Evolutionary conservation across 2,329 filamentous ascomycete genomes (phyloP), one percentile per base, ranked within the genome.

Genomic region (Ophiocordyceps camponoti-rufipedis): DNA sequence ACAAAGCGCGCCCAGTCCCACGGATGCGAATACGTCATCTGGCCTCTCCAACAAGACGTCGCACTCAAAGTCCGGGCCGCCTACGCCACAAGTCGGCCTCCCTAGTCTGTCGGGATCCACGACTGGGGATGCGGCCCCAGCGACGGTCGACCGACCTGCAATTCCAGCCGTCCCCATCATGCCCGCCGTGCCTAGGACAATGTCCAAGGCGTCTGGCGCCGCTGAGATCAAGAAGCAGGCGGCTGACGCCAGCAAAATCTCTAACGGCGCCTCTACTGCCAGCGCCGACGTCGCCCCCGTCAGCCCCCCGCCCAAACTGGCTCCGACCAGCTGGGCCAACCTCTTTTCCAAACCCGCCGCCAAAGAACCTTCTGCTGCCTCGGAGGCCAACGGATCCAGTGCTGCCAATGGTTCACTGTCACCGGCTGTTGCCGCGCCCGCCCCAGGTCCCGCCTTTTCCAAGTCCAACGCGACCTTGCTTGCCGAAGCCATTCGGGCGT

Each of bases 401-500:
- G 31, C 47, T 14, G 47, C 49, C 40, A 60, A 62, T 48, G 58
- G 55, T 9, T 38, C 44, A 5, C 48, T 49, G 28, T 49, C 48
- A 12, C 42, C 53, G 12, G 51, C 53, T 6, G 46, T 43, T 35
- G 33, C 48, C 42, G 32, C 38, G 16, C 45, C 53, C 19, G 54
- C 51, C 35, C 50, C 58, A 38, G 51, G 52, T 8, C 50, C 58
- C 14, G 54, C 59, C n/a, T 69, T 72, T 48, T 52, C 63, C 8
- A 69, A 68, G 52, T 55, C 65, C 18, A 71, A 67, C 46, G 58
- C 62, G 23, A 78, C 58, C 59, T 80, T 83, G 16, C 67, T 94
- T 44, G 80, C 78, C 4, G 85, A 95, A 53, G 84, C 85, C 33
- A 70, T 98, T 45, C 73, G 73, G 44, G 74, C 76, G 28, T 91